A percentile compares a stretch with the other conserved stretches of the same genome.
These are phyloP conservation scores for Tetracladium setigerum DNA, from an alignment of 495 filamentous ascomycete species.

Conservation along the genomic window DNA sequence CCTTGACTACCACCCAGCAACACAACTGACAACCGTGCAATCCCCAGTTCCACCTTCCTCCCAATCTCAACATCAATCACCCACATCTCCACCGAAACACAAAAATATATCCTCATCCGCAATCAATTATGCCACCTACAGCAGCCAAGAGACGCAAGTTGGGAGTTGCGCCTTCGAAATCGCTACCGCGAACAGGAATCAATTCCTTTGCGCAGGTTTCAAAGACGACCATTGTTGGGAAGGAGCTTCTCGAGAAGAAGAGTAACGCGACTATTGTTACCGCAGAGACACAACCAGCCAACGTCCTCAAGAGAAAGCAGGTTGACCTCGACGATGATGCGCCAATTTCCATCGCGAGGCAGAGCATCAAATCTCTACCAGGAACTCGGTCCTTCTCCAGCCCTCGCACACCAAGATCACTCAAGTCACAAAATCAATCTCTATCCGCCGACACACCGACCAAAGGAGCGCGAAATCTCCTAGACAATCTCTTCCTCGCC, in stretches of 20 bases:
- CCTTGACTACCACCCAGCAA: background rate
- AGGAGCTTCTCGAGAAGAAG: conserved; percentile 14
- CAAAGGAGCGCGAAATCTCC: conserved; percentile 17
- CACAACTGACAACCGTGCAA: conserved; percentile 1
- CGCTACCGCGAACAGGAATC: conserved; percentile 3
- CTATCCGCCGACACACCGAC: conserved; percentile 15
- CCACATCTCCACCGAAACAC: too few species aligned
- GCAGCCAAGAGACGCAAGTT: conserved; percentile 20
- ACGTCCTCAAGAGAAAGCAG: conserved; percentile 16
- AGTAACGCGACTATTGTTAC: conserved; percentile 2
- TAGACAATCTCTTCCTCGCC: conserved; percentile 17
- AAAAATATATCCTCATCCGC: too few species aligned
- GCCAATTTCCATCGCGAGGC: background rate
- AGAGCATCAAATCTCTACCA: conserved; percentile 9
- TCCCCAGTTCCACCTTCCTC: conserved; percentile 11
- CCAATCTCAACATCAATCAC: conserved; percentile 1
- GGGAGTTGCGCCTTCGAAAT: conserved; percentile 4
- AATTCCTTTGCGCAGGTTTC: conserved; percentile 21
- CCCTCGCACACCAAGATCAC: conserved; percentile 17
- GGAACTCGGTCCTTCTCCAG: background rate
- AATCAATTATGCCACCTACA: conserved; percentile 20
- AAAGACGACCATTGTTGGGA: conserved; percentile 14
- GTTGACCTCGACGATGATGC: conserved; percentile 13
- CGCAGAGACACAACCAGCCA: background rate
- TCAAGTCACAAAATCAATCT: background rate